These are phyloP conservation scores for Plenodomus lindquistii DNA, from an alignment of 2,329 filamentous ascomycete species.

Conservation along the genomic window DNA sequence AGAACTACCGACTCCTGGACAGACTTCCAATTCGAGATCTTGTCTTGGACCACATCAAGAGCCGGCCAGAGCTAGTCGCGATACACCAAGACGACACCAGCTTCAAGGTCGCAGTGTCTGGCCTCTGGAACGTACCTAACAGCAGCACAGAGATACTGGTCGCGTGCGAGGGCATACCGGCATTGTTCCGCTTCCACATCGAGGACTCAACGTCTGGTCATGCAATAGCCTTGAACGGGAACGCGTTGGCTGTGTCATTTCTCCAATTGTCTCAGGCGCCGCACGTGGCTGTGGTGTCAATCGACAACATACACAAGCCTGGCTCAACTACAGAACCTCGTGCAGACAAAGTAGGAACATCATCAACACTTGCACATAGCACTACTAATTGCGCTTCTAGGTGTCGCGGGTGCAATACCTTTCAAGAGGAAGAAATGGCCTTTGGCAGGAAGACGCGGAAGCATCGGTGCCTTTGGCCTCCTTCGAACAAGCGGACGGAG, in stretches of 20 bases:
- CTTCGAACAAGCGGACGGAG: constrained; percentile 21
- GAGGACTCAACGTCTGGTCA: constrained; percentile 49
- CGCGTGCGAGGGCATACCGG: constrained; percentile 55
- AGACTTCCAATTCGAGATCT: constrained; percentile 51
- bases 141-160: constrained; percentile 42
- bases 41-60: constrained; percentile 23
- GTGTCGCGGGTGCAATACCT: constrained; percentile 32
- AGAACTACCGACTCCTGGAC: constrained; percentile 56
- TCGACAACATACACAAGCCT: constrained; percentile 58
- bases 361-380: constrained; percentile 1
- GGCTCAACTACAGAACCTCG: constrained; percentile 52
- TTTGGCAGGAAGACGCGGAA: constrained; percentile 27
- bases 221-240: constrained; percentile 62
- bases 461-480: constrained; percentile 1
- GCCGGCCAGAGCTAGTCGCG: constrained; percentile 16
- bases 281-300: constrained; percentile 50
- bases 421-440: constrained; percentile 18
- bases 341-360: constrained; percentile 31
- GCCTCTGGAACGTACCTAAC: constrained; percentile 51
- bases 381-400: neutral
- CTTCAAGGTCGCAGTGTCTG: constrained; percentile 53
- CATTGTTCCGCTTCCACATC: constrained; percentile 65
- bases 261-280: constrained; percentile 13
- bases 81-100: constrained; percentile 12
- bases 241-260: constrained; percentile 63